These are phyloP conservation scores for Podospora appendiculata DNA, from an alignment of 495 filamentous ascomycete species.

Conservation along the genomic window DNA sequence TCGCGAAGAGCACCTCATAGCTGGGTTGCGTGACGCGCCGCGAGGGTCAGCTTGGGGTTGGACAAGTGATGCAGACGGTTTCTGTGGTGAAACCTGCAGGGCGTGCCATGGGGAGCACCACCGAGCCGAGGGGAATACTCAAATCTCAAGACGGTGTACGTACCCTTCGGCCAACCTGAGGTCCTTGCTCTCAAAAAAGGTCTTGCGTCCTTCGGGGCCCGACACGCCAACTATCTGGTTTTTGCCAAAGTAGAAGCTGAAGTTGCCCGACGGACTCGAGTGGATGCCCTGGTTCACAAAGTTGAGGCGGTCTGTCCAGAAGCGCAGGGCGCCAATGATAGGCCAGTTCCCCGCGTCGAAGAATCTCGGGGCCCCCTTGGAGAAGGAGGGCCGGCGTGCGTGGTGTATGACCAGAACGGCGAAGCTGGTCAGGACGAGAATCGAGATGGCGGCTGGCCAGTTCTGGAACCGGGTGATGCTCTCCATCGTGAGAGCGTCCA, in stretches of 20 bases:
- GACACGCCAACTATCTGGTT: slow-evolving; percentile 31
- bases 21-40: background rate
- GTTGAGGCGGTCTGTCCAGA: slow-evolving; percentile 13
- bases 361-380: slow-evolving; percentile 11
- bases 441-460: background rate
- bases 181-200: slow-evolving; percentile 35
- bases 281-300: slow-evolving; percentile 11
- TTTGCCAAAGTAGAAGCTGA: slow-evolving; percentile 43
- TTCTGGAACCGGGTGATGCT: background rate
- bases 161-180: slow-evolving; percentile 36
- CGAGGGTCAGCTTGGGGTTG: too few relatives aligned
- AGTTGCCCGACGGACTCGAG: slow-evolving; percentile 24
- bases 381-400: slow-evolving; percentile 7
- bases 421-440: slow-evolving; percentile 2
- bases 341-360: slow-evolving; percentile 9
- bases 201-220: slow-evolving; percentile 29
- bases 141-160: background rate
- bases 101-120: background rate
- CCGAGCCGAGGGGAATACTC: background rate
- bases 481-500: background rate
- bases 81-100: too few relatives aligned
- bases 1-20: slow-evolving; percentile 21
- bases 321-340: slow-evolving; percentile 12
- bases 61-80: too few relatives aligned
- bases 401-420: background rate